Percentiles rank a stretch among this genome's conserved stretches.
phyloP scores from a whole-genome alignment of 2,329 filamentous ascomycete genomes.

The Zasmidium cellare region DNA sequence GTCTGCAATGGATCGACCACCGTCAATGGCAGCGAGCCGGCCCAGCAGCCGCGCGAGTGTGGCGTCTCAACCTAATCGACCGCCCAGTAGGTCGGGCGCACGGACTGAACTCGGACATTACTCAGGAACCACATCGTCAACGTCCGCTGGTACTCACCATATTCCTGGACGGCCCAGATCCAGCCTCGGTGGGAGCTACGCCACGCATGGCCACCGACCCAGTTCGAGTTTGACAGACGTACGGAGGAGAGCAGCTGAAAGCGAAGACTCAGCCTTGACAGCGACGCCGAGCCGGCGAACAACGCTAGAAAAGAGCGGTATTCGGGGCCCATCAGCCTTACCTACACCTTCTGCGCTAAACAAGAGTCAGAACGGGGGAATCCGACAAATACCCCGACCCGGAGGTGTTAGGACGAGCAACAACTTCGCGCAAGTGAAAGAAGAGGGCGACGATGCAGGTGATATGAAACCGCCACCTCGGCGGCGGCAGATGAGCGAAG shows the following conservation, averaged over 20 bases:
- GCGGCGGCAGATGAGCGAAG: conserved; percentile 27
- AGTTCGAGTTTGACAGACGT: conserved; percentile 33
- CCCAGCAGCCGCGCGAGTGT: conserved; percentile 71
- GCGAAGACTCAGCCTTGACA: conserved; percentile 16
- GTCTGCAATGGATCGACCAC: conserved; percentile 27
- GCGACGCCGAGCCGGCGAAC: conserved; percentile 17
- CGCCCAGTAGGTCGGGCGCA: conserved; percentile 44
- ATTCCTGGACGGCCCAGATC: conserved; percentile 62
- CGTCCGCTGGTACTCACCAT: conserved; percentile 8
- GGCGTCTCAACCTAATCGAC: conserved; percentile 19
- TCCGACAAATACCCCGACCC: neutral
- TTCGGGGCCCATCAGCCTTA: conserved; percentile 16
- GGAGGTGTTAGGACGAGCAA: conserved; percentile 19
- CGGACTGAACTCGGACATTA: conserved; percentile 42
- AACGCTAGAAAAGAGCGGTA: conserved; percentile 24
- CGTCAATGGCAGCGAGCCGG: conserved; percentile 52
- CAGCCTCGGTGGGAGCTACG: conserved; percentile 64
- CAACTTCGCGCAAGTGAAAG: conserved; percentile 13
- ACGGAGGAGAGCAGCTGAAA: conserved; percentile 33
- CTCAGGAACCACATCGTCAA: conserved; percentile 14
- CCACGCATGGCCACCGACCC: conserved; percentile 31
- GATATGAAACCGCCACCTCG: conserved; percentile 51
- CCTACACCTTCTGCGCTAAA: conserved; percentile 16
- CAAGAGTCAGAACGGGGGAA: conserved; percentile 7
- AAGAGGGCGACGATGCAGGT: conserved; percentile 26